Conservation (phyloP, 140 eudicot genomes). For the Oenanthe javanica region DNA sequence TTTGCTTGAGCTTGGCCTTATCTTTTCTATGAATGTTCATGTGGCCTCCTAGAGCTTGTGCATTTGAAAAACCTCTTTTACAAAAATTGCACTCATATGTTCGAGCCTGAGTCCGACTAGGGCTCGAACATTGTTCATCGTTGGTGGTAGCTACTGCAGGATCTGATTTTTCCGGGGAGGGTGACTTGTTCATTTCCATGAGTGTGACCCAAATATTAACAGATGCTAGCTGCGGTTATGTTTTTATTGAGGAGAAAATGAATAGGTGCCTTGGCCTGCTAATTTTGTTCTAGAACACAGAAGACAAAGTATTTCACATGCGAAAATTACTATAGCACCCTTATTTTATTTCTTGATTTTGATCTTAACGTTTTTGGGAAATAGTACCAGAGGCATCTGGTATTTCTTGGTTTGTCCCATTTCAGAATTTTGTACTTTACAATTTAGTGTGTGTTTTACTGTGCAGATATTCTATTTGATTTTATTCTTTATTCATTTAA, state of each 20-base stretch:
- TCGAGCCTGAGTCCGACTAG: neutral
- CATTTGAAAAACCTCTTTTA: conserved; percentile 9
- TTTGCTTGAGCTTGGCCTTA: conserved; percentile 3
- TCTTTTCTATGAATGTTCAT: conserved; percentile 13
- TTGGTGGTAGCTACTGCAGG: neutral
- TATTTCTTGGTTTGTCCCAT: neutral
- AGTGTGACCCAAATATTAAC: neutral
- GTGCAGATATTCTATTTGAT: no score
- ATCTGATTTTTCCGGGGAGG: neutral
- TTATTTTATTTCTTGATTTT: neutral
- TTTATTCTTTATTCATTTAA: no score
- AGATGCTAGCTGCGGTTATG: conserved; percentile 1
- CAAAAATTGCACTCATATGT: conserved; percentile 3
- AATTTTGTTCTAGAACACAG: neutral
- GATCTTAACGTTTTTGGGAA: neutral
- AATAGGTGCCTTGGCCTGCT: conserved; percentile 1
- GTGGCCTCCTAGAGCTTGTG: conserved; percentile 16
- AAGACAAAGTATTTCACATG: neutral
- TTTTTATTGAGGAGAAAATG: conserved; percentile 1
- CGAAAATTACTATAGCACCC: neutral
- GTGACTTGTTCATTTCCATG: neutral
- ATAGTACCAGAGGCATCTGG: neutral
- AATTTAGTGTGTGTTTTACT: neutral
- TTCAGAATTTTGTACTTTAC: neutral
- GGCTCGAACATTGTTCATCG: conserved; percentile 6